These are phyloP conservation scores for Sphaerulina musiva DNA, from an alignment of 2,329 filamentous ascomycete genomes.

Conservation along the genomic window DNA sequence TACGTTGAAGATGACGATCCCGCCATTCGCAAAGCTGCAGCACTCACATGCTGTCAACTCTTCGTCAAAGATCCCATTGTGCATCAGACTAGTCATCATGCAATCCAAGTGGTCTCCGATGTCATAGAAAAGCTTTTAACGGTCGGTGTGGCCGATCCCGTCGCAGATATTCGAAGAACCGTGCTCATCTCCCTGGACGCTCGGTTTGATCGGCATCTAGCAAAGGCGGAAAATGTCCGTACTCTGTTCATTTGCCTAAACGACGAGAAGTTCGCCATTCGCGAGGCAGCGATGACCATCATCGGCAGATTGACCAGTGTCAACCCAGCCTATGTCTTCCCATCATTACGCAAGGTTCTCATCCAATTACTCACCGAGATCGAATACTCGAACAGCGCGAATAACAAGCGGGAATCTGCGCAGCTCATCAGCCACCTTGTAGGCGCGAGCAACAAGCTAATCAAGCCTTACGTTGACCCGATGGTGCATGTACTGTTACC, in stretches of 20 bases:
- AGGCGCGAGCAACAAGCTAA: slow-evolving; percentile 82
- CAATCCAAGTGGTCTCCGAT: slow-evolving; percentile 92
- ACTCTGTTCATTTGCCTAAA: slow-evolving; percentile 93
- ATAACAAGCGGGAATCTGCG: slow-evolving; percentile 94
- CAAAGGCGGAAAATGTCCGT: slow-evolving; percentile 93
- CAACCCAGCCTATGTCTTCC: slow-evolving; percentile 96
- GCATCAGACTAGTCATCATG: slow-evolving; percentile 94
- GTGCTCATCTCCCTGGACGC: slow-evolving; percentile 85
- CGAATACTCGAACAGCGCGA: slow-evolving; percentile 87
- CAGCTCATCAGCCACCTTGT: slow-evolving; percentile 88
- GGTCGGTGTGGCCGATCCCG: slow-evolving; percentile 83
- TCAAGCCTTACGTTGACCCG: slow-evolving; percentile 93
- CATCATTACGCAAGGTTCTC: slow-evolving; percentile 85
- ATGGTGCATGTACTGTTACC: slow-evolving; percentile 93
- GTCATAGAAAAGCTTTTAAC: slow-evolving; percentile 96
- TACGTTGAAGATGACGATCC: slow-evolving; percentile 96
- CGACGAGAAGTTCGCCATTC: slow-evolving; percentile 85
- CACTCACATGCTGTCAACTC: slow-evolving; percentile 93
- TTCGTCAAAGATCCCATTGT: slow-evolving; percentile 96
- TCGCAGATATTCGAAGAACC: slow-evolving; percentile 79
- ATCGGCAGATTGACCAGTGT: slow-evolving; percentile 85
- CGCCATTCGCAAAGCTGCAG: slow-evolving; percentile 87
- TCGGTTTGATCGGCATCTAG: slow-evolving; percentile 92
- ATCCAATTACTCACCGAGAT: slow-evolving; percentile 95
- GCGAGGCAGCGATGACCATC: slow-evolving; percentile 91